Conservation (phyloP, 345 rosid species). For the Nephelium lappaceum region DNA sequence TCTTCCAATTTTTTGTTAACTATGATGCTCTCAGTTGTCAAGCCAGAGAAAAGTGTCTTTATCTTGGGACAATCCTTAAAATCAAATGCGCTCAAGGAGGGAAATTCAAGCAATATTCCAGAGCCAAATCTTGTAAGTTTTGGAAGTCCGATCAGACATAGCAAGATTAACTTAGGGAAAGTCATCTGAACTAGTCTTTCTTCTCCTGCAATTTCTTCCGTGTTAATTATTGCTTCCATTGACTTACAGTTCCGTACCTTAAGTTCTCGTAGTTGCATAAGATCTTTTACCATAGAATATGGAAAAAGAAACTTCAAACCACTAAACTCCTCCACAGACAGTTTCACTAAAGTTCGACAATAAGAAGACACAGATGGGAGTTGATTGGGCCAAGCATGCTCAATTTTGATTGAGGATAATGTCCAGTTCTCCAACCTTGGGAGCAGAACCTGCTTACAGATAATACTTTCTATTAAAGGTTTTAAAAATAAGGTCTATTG, state of each 20-base stretch:
- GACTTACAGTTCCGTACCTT: not conserved
- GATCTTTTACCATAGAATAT: not conserved
- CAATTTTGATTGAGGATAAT: too few species aligned
- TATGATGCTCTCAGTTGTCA: not conserved
- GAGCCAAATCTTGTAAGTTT: conserved; percentile 8
- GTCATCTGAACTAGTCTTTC: not conserved
- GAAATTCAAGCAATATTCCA: conserved; percentile 13
- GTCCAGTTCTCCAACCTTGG: conserved; percentile 13
- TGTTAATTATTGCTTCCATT: conserved; percentile 11
- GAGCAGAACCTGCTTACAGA: not conserved
- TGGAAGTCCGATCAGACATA: not conserved
- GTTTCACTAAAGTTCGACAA: not conserved
- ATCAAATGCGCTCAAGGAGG: not conserved
- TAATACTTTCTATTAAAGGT: not conserved
- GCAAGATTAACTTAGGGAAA: not conserved
- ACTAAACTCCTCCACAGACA: not conserved
- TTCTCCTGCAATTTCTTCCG: not conserved
- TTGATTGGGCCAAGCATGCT: conserved; percentile 10
- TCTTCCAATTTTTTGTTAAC: not conserved
- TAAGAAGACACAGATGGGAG: not conserved
- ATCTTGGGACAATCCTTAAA: not conserved
- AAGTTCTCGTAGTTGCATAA: conserved; percentile 4
- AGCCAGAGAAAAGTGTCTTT: too few species aligned
- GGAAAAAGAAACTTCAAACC: conserved; percentile 7
- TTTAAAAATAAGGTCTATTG: not conserved